Evolutionary conservation across 306 rosid genomes (phyloP).

Genomic region (Elaeagnus macrophylla): DNA sequence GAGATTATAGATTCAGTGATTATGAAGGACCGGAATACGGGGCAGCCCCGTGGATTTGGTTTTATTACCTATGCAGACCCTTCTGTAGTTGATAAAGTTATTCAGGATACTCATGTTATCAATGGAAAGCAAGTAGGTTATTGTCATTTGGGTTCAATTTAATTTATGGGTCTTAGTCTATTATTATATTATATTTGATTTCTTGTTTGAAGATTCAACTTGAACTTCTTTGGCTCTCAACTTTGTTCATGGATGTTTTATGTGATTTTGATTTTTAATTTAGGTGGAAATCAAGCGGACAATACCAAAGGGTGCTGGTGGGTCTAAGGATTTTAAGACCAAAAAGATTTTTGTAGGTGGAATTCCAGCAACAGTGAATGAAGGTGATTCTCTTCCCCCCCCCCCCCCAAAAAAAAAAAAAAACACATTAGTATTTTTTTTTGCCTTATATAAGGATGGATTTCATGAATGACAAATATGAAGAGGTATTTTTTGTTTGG

Average conservation of each 20-base stretch:
- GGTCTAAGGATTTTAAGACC: constrained; percentile 81
- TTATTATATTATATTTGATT: too few relatives aligned
- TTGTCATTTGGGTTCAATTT: neutral
- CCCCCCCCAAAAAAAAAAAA: too few relatives aligned
- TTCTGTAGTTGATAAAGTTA: constrained; percentile 70
- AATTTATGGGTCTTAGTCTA: neutral
- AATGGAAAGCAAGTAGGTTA: constrained; percentile 58
- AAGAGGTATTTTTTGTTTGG: constrained; percentile 3
- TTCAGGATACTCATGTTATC: constrained; percentile 59
- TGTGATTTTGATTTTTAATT: too few relatives aligned
- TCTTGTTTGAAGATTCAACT: too few relatives aligned
- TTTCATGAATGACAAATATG: constrained; percentile 8
- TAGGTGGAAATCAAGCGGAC: constrained; percentile 96
- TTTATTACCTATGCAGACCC: constrained; percentile 65
- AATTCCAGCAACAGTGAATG: constrained; percentile 76
- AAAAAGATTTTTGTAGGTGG: constrained; percentile 93
- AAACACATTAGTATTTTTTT: too few relatives aligned
- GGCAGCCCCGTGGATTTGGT: constrained; percentile 82
- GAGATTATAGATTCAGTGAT: constrained; percentile 68
- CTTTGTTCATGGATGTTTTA: too few relatives aligned
- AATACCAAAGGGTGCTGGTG: constrained; percentile 79
- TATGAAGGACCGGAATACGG: constrained; percentile 77
- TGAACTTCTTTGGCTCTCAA: too few relatives aligned
- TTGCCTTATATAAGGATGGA: neutral
- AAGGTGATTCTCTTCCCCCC: constrained; percentile 39